phyloP scores from a whole-genome alignment of 768 basidiomycete species.

The Tremella mesenterica region DNA sequence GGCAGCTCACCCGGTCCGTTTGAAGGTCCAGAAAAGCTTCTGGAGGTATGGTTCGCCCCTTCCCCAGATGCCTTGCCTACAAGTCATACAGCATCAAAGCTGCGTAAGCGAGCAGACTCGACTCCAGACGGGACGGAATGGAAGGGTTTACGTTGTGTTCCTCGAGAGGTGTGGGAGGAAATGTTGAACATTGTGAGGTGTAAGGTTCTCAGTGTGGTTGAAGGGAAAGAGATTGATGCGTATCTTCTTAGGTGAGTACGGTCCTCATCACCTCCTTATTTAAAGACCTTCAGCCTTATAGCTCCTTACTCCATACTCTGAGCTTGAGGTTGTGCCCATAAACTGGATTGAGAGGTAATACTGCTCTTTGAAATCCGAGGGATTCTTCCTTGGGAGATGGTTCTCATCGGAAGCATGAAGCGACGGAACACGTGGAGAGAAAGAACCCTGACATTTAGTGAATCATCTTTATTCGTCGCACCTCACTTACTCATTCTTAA shows the following conservation, averaged over 20 bases:
- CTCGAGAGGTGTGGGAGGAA: conserved; percentile 76
- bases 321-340: too few species aligned
- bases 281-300: too few species aligned
- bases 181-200: conserved; percentile 96
- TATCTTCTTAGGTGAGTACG: conserved; percentile 79
- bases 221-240: conserved; percentile 85
- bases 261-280: too few species aligned
- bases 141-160: conserved; percentile 68
- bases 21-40: conserved; percentile 87
- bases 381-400: too few species aligned
- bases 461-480: conserved; percentile 91
- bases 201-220: conserved; percentile 81
- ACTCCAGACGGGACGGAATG: conserved; percentile 28
- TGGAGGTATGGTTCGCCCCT: conserved; percentile 96
- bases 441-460: conserved; percentile 51
- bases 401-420: too few species aligned
- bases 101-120: not conserved
- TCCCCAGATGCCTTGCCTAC: conserved; percentile 56
- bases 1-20: conserved; percentile 51
- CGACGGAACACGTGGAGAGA: too few species aligned
- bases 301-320: not conserved
- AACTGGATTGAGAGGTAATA: too few species aligned
- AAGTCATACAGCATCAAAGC: not conserved
- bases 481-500: conserved; percentile 95
- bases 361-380: too few species aligned